A percentile compares a stretch with the other conserved stretches of the same genome.
phyloP scores from a whole-genome alignment of 2,329 filamentous ascomycete genomes.

The Diaporthe destruens region DNA sequence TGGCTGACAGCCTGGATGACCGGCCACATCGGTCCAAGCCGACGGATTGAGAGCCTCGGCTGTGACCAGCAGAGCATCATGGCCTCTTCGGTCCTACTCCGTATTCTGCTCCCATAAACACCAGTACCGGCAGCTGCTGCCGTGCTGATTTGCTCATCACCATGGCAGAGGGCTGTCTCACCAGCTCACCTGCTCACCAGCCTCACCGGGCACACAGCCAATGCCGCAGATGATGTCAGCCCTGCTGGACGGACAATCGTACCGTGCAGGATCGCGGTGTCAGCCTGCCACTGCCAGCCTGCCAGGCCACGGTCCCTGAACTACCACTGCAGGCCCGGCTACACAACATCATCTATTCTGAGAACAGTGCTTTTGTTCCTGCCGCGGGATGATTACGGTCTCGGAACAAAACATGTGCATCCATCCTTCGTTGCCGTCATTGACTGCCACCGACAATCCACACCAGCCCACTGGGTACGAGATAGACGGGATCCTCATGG shows the following conservation, averaged over 20 bases:
- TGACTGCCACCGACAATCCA: conserved; percentile 7
- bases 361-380: conserved; percentile 20
- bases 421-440: conserved; percentile 25
- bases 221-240: conserved; percentile 41
- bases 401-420: conserved; percentile 21
- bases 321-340: conserved; percentile 27
- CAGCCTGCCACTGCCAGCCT: conserved; percentile 30
- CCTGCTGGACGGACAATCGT: conserved; percentile 28
- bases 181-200: background rate
- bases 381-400: conserved; percentile 18
- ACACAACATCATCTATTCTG: conserved; percentile 36
- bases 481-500: background rate
- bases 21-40: conserved; percentile 14
- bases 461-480: conserved; percentile 18
- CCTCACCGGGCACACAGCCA: conserved; percentile 18
- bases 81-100: conserved; percentile 18
- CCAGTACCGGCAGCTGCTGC: conserved; percentile 5
- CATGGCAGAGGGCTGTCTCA: conserved; percentile 19
- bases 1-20: conserved; percentile 20
- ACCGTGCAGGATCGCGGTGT: conserved; percentile 34
- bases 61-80: conserved; percentile 15
- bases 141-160: conserved; percentile 21
- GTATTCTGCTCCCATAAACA: conserved; percentile 23
- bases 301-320: conserved; percentile 37
- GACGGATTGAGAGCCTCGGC: conserved; percentile 26